Evolutionary conservation across 768 basidiomycete genomes (phyloP).

Genomic region (Mycena galopus): DNA sequence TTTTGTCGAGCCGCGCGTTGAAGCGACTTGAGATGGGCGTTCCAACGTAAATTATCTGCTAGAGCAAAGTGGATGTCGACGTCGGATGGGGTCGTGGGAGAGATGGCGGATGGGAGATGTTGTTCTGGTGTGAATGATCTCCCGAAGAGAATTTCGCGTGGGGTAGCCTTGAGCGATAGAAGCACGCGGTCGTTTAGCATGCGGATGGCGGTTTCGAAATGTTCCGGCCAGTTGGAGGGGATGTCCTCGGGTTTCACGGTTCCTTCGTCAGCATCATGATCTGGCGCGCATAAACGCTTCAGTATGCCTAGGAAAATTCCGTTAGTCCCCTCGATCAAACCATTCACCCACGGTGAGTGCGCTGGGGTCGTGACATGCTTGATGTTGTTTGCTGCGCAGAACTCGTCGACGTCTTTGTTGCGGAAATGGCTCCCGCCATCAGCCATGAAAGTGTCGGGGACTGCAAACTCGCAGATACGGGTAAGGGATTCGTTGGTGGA

Average conservation of each 20-base stretch:
- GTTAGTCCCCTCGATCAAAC: constrained; percentile 39
- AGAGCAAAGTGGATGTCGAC: constrained; percentile 39
- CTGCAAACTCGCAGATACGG: constrained; percentile 35
- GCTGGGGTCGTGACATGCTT: constrained; percentile 32
- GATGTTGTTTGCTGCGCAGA: constrained; percentile 31
- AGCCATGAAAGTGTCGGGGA: constrained; percentile 25
- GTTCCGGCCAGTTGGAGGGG: constrained; percentile 41
- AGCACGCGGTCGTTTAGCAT: constrained; percentile 43
- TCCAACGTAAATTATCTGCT: constrained; percentile 37
- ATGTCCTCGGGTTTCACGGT: constrained; percentile 28
- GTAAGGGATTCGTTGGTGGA: constrained; percentile 11
- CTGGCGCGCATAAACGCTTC: constrained; percentile 42
- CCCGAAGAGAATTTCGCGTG: constrained; percentile 50
- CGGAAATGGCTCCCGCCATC: constrained; percentile 46
- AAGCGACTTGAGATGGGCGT: constrained; percentile 33
- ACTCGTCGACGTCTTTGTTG: constrained; percentile 31
- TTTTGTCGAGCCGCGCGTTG: constrained; percentile 37
- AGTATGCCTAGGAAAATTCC: constrained; percentile 37
- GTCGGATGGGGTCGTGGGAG: constrained; percentile 9
- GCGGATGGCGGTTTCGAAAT: constrained; percentile 38
- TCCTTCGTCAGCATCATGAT: constrained; percentile 34
- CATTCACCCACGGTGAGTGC: constrained; percentile 36
- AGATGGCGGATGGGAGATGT: not conserved
- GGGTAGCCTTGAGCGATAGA: constrained; percentile 27
- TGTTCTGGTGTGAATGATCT: constrained; percentile 39